phyloP scores from a whole-genome alignment of 148 eudicot species.

The Cornus kousa region DNA sequence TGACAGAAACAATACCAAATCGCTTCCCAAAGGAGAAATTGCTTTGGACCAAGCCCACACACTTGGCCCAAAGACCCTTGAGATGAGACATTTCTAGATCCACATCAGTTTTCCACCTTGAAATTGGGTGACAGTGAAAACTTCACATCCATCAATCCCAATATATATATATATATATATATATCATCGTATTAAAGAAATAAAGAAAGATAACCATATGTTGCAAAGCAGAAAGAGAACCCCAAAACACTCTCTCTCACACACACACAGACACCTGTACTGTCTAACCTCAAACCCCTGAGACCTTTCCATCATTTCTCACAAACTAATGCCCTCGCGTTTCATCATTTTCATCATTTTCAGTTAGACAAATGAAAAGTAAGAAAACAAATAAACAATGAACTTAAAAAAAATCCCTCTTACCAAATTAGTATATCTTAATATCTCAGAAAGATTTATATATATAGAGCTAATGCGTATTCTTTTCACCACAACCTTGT shows the following conservation, averaged over 20 bases:
- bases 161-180: not conserved
- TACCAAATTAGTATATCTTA: no score
- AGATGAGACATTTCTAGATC: constrained; percentile 50
- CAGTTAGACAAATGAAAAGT: constrained; percentile 36
- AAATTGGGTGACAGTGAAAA: constrained; percentile 19
- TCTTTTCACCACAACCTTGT: constrained; percentile 7
- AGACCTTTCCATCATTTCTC: constrained; percentile 39
- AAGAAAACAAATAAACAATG: constrained; percentile 15
- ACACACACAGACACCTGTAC: not conserved
- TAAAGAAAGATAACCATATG: not conserved
- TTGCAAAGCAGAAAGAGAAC: not conserved
- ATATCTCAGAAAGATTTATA: not conserved
- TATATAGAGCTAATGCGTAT: constrained; percentile 5
- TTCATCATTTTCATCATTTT: constrained; percentile 58
- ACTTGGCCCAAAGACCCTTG: constrained; percentile 36
- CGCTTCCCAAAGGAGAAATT: constrained; percentile 40
- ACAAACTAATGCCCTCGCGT: constrained; percentile 40
- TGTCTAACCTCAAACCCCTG: constrained; percentile 2
- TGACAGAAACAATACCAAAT: constrained; percentile 16
- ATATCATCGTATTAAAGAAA: not conserved
- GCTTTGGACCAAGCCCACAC: constrained; percentile 22
- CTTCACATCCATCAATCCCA: constrained; percentile 31
- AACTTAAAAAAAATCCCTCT: no score
- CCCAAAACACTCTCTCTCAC: not conserved
- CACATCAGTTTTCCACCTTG: constrained; percentile 34